Percentiles rank a stretch among this genome's conserved stretches.
Conservation (phyloP, 225 moss, liverwort and hornwort species). For the Physcomitrium patens region DNA sequence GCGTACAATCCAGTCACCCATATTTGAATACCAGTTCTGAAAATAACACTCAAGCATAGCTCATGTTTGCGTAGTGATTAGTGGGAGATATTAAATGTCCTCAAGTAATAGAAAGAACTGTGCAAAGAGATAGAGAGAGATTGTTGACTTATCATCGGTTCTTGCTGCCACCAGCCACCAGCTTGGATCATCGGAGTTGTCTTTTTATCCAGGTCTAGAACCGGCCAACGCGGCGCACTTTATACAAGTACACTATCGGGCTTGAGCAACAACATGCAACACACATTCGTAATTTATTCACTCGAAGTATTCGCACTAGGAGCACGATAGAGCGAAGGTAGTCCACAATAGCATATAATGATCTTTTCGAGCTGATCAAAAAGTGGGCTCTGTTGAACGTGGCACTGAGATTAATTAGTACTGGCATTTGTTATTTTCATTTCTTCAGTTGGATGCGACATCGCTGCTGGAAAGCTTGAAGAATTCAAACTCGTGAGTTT, state of each 20-base stretch:
- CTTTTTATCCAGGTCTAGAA: neutral
- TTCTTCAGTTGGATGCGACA: no score
- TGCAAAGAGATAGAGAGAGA: neutral
- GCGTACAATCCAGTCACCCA: neutral
- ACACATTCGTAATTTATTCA: neutral
- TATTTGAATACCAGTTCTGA: neutral
- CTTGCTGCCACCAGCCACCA: constrained; percentile 47
- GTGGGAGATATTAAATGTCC: constrained; percentile 10
- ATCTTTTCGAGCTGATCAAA: no score
- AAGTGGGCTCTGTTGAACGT: no score
- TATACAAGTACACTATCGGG: constrained; percentile 28
- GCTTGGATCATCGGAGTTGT: neutral
- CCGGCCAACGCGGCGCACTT: neutral
- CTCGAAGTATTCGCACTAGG: neutral
- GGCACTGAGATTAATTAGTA: no score
- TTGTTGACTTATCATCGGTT: constrained; percentile 29
- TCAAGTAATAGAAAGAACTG: neutral
- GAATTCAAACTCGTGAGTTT: no score
- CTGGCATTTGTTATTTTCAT: no score
- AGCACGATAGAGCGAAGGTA: no score
- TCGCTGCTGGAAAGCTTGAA: no score
- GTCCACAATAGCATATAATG: no score
- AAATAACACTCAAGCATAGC: neutral
- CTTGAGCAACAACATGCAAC: constrained; percentile 42
- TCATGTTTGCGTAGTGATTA: constrained; percentile 29